A percentile compares a stretch with the other conserved stretches of the same genome.
These are phyloP conservation scores for Amanita muscaria DNA, from an alignment of 768 basidiomycete species.

Conservation along the genomic window DNA sequence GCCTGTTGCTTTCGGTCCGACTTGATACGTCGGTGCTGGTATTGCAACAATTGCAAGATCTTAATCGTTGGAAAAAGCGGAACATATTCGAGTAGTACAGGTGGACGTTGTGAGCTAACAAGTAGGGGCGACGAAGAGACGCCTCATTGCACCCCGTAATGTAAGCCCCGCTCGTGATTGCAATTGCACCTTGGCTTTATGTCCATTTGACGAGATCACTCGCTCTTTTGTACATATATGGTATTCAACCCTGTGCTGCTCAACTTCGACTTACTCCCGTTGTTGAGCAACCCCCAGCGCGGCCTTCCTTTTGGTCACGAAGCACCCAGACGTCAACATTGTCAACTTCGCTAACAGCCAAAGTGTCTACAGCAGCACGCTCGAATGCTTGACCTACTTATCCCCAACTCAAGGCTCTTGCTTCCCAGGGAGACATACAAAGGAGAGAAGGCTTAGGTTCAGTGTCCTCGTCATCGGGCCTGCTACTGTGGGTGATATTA, in stretches of 20 bases:
- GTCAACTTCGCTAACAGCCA: constrained; percentile 97
- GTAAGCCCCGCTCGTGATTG: too few relatives aligned
- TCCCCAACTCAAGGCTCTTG: constrained; percentile 53
- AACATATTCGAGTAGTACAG: constrained; percentile 99
- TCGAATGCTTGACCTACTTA: constrained; percentile 81
- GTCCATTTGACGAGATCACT: constrained; percentile 90
- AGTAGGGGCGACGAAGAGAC: constrained; percentile 99
- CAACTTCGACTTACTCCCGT: constrained; percentile 98
- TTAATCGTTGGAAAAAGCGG: constrained; percentile 99
- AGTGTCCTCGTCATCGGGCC: constrained; percentile 90
- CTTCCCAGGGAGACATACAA: constrained; percentile 93
- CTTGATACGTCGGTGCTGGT: constrained; percentile 84
- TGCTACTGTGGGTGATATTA: constrained; percentile 98
- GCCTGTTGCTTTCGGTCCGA: constrained; percentile 95
- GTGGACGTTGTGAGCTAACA: too few relatives aligned
- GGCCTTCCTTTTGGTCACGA: constrained; percentile 95
- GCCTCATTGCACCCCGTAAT: constrained; percentile 93
- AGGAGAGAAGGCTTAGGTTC: constrained; percentile 82
- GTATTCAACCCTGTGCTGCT: constrained; percentile 98
- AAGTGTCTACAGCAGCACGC: constrained; percentile 89
- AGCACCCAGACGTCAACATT: constrained; percentile 95
- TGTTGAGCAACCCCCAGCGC: constrained; percentile 86
- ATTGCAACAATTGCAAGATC: constrained; percentile 85
- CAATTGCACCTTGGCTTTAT: constrained; percentile 50
- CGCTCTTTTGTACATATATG: constrained; percentile 97